These are phyloP conservation scores for Brassica rapa DNA, from an alignment of 345 rosid species.

Conservation along the genomic window DNA sequence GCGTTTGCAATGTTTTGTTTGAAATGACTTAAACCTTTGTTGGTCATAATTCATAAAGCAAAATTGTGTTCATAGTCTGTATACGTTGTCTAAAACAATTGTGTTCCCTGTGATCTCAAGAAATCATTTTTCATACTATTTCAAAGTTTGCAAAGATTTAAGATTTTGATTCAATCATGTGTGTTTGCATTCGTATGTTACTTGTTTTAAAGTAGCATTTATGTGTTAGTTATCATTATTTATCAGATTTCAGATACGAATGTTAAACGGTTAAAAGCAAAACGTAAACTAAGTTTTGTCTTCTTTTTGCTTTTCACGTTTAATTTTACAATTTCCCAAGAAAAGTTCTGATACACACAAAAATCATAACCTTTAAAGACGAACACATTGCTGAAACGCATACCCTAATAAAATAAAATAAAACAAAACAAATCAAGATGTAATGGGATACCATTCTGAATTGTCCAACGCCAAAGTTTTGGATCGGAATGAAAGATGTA, in stretches of 20 bases:
- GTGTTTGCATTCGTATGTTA: background rate
- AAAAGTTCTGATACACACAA: background rate
- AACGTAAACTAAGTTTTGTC: background rate
- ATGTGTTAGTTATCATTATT: background rate
- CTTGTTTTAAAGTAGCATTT: background rate
- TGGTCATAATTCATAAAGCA: background rate
- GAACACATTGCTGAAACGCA: background rate
- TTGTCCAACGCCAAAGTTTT: slow-evolving; percentile 22
- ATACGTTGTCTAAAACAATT: background rate
- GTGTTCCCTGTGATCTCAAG: background rate
- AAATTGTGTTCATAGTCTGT: background rate
- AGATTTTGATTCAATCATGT: background rate
- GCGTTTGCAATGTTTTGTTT: background rate
- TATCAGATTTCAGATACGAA: background rate
- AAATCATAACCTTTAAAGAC: background rate
- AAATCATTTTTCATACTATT: background rate
- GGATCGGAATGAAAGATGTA: slow-evolving; percentile 29
- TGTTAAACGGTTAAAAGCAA: background rate
- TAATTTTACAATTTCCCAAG: background rate
- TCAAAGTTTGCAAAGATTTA: background rate
- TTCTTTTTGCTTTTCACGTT: slow-evolving; percentile 12
- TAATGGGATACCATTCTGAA: slow-evolving; percentile 16
- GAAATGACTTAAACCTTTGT: background rate
- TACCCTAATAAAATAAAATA: background rate
- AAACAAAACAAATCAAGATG: slow-evolving; percentile 13